Conservation (phyloP, 331 rosid genomes). For the Rosa hybrid region DNA sequence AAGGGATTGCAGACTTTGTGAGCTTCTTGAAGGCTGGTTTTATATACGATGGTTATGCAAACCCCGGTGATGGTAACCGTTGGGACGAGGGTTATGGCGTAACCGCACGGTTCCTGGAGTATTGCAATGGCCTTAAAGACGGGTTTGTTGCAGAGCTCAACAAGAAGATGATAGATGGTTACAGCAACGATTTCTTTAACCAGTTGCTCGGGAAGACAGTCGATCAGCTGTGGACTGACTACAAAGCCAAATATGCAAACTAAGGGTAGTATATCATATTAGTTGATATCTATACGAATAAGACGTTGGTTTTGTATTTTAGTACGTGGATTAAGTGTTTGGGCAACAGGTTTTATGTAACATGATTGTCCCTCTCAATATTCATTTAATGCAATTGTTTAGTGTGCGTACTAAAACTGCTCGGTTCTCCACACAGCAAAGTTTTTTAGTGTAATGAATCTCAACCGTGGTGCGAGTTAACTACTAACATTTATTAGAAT, state of each 20-base stretch:
- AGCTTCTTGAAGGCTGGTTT: slow-evolving; percentile 44
- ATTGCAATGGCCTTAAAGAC: slow-evolving; percentile 35
- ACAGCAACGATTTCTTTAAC: slow-evolving; percentile 39
- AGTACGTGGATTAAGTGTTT: no score
- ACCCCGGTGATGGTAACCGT: slow-evolving; percentile 27
- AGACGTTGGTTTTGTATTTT: neutral
- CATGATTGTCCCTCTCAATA: no score
- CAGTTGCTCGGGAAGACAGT: slow-evolving; percentile 42
- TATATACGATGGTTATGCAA: slow-evolving; percentile 29
- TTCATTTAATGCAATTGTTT: no score
- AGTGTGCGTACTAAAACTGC: no score
- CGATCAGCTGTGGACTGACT: slow-evolving; percentile 47
- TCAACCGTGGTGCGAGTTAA: no score
- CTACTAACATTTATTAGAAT: no score
- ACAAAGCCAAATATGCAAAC: slow-evolving; percentile 44
- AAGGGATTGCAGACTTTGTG: slow-evolving; percentile 52
- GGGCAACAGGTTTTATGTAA: no score
- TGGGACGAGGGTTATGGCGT: slow-evolving; percentile 58
- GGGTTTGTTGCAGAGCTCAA: slow-evolving; percentile 59
- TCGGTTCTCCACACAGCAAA: no score
- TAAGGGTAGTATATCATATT: neutral
- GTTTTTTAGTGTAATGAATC: no score
- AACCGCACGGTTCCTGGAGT: slow-evolving; percentile 48
- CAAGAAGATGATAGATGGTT: slow-evolving; percentile 40
- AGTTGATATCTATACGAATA: neutral